Percentiles rank a stretch among this genome's conserved stretches.
phyloP scores from a whole-genome alignment of 2,329 filamentous ascomycete species.

The Pestalotiopsis fici region DNA sequence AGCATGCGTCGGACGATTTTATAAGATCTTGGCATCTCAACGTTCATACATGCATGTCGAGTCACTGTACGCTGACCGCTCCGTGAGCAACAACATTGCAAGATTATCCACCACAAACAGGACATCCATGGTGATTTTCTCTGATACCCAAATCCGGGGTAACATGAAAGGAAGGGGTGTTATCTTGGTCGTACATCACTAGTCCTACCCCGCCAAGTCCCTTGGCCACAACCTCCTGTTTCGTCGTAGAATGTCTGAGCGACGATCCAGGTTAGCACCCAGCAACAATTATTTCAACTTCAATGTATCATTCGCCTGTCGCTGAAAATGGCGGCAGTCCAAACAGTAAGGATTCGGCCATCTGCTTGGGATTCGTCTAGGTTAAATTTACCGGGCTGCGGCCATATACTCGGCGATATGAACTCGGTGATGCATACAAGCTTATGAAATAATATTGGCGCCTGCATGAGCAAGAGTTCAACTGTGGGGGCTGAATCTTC shows the following conservation, averaged over 20 bases:
- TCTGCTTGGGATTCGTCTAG: too few species aligned
- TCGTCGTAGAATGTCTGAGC: conserved; percentile 6
- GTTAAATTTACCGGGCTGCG: too few species aligned
- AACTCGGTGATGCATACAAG: too few species aligned
- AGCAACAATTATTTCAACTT: background rate
- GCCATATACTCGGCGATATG: too few species aligned
- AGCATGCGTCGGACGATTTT: background rate
- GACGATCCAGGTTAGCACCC: background rate
- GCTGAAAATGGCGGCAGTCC: background rate
- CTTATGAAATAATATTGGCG: too few species aligned
- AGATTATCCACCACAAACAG: background rate
- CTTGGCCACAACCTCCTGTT: conserved; percentile 9
- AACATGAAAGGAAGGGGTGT: background rate
- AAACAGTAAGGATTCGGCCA: too few species aligned
- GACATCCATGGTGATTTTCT: background rate
- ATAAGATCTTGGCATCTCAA: background rate
- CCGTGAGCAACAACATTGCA: background rate
- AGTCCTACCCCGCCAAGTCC: conserved; percentile 3
- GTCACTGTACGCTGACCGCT: background rate
- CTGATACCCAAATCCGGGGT: background rate
- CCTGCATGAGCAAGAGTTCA: too few species aligned
- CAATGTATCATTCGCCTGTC: background rate
- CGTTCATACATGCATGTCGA: background rate
- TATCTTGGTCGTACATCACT: background rate
- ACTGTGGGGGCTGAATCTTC: too few species aligned